Base-by-base conservation (phyloP, 2,329 filamentous ascomycete species). In the Pseudogymnoascus sp. region DNA sequence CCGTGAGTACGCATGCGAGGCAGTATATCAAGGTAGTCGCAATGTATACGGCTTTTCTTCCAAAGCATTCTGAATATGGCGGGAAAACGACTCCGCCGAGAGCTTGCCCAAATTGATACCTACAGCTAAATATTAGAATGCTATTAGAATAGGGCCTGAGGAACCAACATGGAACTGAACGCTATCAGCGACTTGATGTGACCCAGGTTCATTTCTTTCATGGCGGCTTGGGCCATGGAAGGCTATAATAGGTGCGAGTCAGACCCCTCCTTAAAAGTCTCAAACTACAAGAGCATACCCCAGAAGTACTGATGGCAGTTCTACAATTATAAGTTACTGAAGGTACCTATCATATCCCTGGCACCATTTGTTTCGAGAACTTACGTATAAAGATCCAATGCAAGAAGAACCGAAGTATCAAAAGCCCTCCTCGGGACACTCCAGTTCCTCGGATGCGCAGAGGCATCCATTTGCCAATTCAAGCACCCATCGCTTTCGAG, bases 71-170 rank as follows among this genome's bases (percentile, higher is more conserved):
- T 0, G 74, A 73, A 21, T 75, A 69, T 2, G 77, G 75, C 8
- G 76, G 75, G 60, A 77, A 74, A 5, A 77, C 39, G 5, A 76
- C 69, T 1, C 74, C 75, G 4, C 75, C 76, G 8, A 77, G 21
- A 4, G 73, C 75, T 67, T 78, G 75, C 8, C 74, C 74, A 2
- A 76, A 68, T 51, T 73, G 70, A 63, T 76, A 76, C 66, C 70
- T 74, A 36, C 16, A 60, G 10, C 34, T 31, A 8, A 16, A 54
- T 7, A 34, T 36, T 60, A 21, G 40, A 31, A 40, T 40, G 16
- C n/a, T 36, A 21, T 8, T 6, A 31, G 2, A 11, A 70, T 68
- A 2, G 67, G 68, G 47, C 2, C 11, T 54, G 7, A 26, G 5
- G n/a, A 31, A 31, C 47, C 16, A 11, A 54, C 47, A 54, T 54